Evolutionary conservation across 352 stramenopile species (phyloP).

Genomic region (Phytophthora syringae): DNA sequence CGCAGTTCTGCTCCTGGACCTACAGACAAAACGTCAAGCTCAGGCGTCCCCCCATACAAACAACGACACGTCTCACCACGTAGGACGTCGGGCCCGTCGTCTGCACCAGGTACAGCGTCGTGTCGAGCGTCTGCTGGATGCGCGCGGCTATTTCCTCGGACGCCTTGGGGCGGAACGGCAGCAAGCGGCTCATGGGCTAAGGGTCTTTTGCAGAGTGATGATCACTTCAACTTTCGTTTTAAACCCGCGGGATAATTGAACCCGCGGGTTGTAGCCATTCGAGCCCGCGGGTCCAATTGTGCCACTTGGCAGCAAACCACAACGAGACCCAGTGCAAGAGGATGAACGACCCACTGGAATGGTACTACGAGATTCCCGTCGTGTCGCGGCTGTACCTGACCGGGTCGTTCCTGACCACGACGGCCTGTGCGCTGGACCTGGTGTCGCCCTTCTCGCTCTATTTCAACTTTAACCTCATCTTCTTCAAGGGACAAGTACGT

Average conservation of each 20-base stretch:
- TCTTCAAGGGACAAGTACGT: conserved; percentile 95
- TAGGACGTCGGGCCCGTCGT: conserved; percentile 80
- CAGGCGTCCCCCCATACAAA: background rate
- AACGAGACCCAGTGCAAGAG: conserved; percentile 4
- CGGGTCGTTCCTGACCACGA: conserved; percentile 96
- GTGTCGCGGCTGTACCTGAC: conserved; percentile 98
- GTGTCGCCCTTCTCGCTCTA: conserved; percentile 97
- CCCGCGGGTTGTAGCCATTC: conserved; percentile 13
- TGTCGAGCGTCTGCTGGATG: conserved; percentile 69
- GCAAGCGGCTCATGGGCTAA: conserved; percentile 61
- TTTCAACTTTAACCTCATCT: conserved; percentile 97
- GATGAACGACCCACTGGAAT: conserved; percentile 90
- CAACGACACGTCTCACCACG: conserved; percentile 42
- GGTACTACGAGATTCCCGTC: conserved; percentile 99
- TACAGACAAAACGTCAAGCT: conserved; percentile 21
- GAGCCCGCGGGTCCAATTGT: conserved; percentile 13
- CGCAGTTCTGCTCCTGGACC: conserved; percentile 77
- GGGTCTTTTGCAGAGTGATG: conserved; percentile 22
- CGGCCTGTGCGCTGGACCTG: conserved; percentile 96
- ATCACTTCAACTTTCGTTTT: conserved; percentile 38
- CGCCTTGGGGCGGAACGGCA: conserved; percentile 70
- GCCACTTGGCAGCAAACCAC: conserved; percentile 47
- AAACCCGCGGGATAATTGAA: conserved; percentile 4
- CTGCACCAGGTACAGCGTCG: conserved; percentile 86
- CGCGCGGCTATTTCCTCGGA: conserved; percentile 50